Conservation (phyloP, 805 yeast species). For the Jamesozyma hellenica region DNA sequence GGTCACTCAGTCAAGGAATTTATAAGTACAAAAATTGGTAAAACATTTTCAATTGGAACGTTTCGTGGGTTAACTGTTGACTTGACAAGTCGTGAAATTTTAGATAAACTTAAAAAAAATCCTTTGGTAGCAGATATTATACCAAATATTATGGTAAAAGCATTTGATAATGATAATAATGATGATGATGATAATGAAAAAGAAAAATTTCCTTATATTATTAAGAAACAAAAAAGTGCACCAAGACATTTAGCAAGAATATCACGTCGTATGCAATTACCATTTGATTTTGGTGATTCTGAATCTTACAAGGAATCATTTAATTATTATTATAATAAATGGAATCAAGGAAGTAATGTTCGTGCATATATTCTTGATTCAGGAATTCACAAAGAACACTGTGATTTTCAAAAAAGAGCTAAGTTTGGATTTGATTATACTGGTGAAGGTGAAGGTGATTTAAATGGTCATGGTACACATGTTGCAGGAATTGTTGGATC, state of each 20-base stretch:
- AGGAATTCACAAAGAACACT: slow-evolving; percentile 56
- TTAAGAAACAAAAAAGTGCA: slow-evolving; percentile 33
- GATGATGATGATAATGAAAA: slow-evolving; percentile 4
- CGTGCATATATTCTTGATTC: slow-evolving; percentile 76
- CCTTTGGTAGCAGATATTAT: slow-evolving; percentile 61
- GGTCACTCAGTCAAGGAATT: slow-evolving; percentile 31
- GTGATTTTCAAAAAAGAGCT: slow-evolving; percentile 58
- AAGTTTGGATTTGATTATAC: slow-evolving; percentile 52
- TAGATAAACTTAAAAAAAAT: slow-evolving; percentile 41
- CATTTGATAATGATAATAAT: slow-evolving; percentile 36
- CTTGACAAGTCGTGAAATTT: slow-evolving; percentile 38
- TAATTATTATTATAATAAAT: slow-evolving; percentile 40
- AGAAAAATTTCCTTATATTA: not conserved
- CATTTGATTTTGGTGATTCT: slow-evolving; percentile 16
- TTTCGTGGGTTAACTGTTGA: slow-evolving; percentile 64
- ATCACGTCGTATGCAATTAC: slow-evolving; percentile 39
- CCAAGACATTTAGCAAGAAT: slow-evolving; percentile 63
- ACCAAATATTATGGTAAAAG: slow-evolving; percentile 52
- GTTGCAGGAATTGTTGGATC: slow-evolving; percentile 87
- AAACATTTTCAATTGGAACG: slow-evolving; percentile 54
- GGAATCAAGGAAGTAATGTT: slow-evolving; percentile 46
- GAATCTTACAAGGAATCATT: slow-evolving; percentile 19
- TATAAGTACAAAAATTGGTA: slow-evolving; percentile 38
- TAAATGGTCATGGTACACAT: slow-evolving; percentile 84
- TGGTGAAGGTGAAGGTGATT: slow-evolving; percentile 53